Evolutionary conservation across 441 rosid species (phyloP).

Genomic region (Corymbia calophylla): DNA sequence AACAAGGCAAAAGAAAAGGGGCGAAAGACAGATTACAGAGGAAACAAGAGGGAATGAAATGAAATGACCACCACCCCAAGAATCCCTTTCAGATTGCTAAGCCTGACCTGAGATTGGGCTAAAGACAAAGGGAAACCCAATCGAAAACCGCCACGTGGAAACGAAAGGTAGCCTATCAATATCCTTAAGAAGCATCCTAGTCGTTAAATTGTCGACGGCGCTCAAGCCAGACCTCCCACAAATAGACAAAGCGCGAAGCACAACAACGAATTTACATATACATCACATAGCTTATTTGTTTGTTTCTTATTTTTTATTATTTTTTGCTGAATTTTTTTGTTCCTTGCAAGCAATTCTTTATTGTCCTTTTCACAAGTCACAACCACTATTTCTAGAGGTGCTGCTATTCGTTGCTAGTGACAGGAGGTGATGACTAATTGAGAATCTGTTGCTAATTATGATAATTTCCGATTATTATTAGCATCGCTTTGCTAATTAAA

Average conservation of each 20-base stretch:
- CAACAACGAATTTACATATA: background rate
- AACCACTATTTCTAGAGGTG: background rate
- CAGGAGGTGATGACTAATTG: background rate
- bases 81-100: background rate
- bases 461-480: background rate
- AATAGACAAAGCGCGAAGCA: background rate
- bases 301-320: background rate
- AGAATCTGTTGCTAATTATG: background rate
- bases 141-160: background rate
- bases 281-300: too few species aligned
- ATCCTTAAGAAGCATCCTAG: background rate
- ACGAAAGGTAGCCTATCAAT: background rate
- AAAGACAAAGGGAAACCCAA: background rate
- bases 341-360: slow-evolving; percentile 1
- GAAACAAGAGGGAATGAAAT: background rate
- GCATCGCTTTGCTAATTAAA: background rate
- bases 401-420: background rate
- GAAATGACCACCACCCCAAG: background rate
- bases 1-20: background rate
- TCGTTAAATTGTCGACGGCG: background rate
- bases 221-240: background rate
- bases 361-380: background rate
- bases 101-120: background rate
- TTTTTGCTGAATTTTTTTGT: background rate
- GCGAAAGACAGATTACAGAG: background rate